These are phyloP conservation scores for Colletotrichum euphorbiae DNA, from an alignment of 2,329 filamentous ascomycete species.

Conservation along the genomic window DNA sequence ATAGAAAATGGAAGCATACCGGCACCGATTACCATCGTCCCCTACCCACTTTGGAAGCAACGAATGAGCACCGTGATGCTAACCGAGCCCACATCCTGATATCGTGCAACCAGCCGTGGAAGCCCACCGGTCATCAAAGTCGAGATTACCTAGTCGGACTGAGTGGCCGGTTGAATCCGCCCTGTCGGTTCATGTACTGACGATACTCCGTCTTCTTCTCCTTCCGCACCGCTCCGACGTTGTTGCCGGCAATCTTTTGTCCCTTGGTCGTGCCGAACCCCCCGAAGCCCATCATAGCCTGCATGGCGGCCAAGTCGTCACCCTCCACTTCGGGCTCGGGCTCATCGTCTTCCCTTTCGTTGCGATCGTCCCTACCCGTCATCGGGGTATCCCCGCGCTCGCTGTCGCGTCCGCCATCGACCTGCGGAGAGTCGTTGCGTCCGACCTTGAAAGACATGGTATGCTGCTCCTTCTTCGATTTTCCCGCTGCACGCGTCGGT, in stretches of 20 bases:
- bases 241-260: constrained; percentile 89
- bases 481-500: constrained; percentile 47
- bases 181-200: constrained; percentile 94
- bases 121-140: neutral
- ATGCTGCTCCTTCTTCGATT: constrained; percentile 43
- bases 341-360: constrained; percentile 45
- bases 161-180: constrained; percentile 84
- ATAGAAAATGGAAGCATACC: constrained; percentile 7
- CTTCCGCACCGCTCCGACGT: constrained; percentile 84
- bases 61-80: too few species aligned
- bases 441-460: constrained; percentile 53
- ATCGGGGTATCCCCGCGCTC: constrained; percentile 40
- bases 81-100: neutral
- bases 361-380: constrained; percentile 29
- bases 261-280: constrained; percentile 89
- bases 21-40: neutral
- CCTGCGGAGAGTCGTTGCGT: constrained; percentile 45
- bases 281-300: constrained; percentile 89
- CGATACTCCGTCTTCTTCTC: constrained; percentile 95
- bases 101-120: neutral
- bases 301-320: constrained; percentile 78
- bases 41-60: neutral
- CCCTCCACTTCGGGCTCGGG: constrained; percentile 69
- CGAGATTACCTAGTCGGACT: constrained; percentile 62
- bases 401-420: constrained; percentile 41